Conservation (phyloP, 345 rosid genomes). For the Physaria fendleri region DNA sequence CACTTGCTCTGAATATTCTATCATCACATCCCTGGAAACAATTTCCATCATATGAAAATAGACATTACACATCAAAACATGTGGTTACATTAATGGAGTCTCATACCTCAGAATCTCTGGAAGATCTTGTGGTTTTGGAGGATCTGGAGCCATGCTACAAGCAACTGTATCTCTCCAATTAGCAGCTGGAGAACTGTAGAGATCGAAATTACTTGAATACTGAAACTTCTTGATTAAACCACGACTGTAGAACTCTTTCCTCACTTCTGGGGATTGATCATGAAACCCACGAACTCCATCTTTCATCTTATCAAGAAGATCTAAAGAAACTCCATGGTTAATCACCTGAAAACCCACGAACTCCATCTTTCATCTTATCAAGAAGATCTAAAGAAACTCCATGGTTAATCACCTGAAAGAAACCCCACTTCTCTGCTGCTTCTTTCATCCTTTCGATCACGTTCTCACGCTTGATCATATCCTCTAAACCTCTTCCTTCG, state of each 20-base stretch:
- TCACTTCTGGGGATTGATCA: not conserved
- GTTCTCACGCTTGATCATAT: not conserved
- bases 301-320: too few relatives aligned
- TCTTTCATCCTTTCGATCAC: not conserved
- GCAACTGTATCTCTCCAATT: not conserved
- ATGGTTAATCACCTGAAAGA: not conserved
- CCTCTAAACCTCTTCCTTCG: not conserved
- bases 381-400: not conserved
- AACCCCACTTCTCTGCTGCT: not conserved
- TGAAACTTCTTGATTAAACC: not conserved
- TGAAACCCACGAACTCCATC: not conserved
- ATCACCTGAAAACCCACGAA: not conserved
- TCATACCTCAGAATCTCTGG: not conserved
- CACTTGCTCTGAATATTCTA: slow-evolving; percentile 37
- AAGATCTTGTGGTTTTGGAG: not conserved
- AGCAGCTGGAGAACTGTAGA: not conserved
- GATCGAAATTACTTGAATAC: not conserved
- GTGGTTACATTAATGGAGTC: not conserved
- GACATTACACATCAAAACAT: not conserved
- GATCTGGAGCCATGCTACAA: not conserved
- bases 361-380: not conserved
- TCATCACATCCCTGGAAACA: slow-evolving; percentile 32
- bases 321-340: too few relatives aligned
- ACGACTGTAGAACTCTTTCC: not conserved
- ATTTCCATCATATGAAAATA: not conserved